Conservation (phyloP, 495 filamentous ascomycete species). For the Aspergillus diversus region DNA sequence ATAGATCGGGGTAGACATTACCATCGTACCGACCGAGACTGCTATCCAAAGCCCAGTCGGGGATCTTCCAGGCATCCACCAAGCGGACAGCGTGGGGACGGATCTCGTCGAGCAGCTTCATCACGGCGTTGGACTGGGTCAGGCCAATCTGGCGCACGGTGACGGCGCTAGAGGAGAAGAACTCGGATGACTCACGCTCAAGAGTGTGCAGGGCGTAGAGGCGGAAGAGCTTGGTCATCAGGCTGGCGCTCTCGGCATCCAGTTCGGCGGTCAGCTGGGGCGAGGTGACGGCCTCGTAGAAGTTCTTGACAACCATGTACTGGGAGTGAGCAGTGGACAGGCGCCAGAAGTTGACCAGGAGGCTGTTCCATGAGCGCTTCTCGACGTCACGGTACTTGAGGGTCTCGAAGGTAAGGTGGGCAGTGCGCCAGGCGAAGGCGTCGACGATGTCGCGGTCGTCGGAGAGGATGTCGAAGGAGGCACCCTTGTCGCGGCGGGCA, state of each 20-base stretch:
- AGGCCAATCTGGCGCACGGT: conserved; percentile 68
- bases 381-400: conserved; percentile 71
- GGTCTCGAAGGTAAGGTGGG: conserved; percentile 71
- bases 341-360: conserved; percentile 75
- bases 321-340: conserved; percentile 70
- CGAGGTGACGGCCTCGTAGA: conserved; percentile 65
- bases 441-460: conserved; percentile 64
- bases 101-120: conserved; percentile 67
- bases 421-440: conserved; percentile 71
- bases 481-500: conserved; percentile 63
- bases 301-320: conserved; percentile 72
- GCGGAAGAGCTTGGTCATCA: conserved; percentile 67
- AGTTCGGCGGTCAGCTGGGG: conserved; percentile 49
- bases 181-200: conserved; percentile 66
- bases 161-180: conserved; percentile 64
- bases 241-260: conserved; percentile 51
- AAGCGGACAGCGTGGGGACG: conserved; percentile 67
- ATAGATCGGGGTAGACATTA: conserved; percentile 71
- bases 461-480: conserved; percentile 67
- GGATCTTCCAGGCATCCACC: conserved; percentile 69
- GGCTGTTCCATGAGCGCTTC: conserved; percentile 70
- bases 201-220: conserved; percentile 68
- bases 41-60: conserved; percentile 71
- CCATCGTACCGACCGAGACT: conserved; percentile 67
- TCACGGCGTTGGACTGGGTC: conserved; percentile 60